Evolutionary conservation across 2,329 filamentous ascomycete genomes (phyloP), one percentile per base, ranked within the genome.

Genomic region (Sporothrix mexicana): DNA sequence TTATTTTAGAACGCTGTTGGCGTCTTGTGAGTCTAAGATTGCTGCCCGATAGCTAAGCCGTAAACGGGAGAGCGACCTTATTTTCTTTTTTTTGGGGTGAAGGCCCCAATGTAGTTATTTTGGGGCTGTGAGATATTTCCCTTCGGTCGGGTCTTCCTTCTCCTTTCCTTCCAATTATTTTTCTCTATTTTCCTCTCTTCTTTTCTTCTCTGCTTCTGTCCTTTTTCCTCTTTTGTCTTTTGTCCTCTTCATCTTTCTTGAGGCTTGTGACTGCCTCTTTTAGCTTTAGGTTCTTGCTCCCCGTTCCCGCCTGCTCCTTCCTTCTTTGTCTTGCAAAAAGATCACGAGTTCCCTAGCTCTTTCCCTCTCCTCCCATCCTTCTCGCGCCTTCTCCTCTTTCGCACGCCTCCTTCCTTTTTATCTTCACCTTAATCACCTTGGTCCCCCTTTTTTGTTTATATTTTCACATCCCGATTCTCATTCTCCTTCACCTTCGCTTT

Each of bases 281-380:
- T 36, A 6, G 7, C 30, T 36, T 36, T 36, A 7, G 30, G 30
- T 36, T 36, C 30, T 36, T 67, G 10, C 43, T 49, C 20, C 2
- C 43, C 23, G 25, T 67, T 43, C 43, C 41, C 67, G 17, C 25
- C 36, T 17, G 51, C 67, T 69, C 67, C 36, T 69, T 69, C 67
- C 67, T 20, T 69, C 51, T 69, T 69, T 69, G 67, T 69, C 51
- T 30, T 13, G 30, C 51, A 23, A 30, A 20, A 15, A 57, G 67
- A 69, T 59, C 67, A 59, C 67, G 67, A 69, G 67, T 20, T 41
- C 7, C n/a, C 67, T 59, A 17, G 66, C 30, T 57, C 66, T 69
- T 57, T 41, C 66, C 47, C 45, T 67, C 47, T 51, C 47, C 64
- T 47, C 64, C 10, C 23, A 36, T 47, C 64, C 23, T 41, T 5